Base-by-base conservation (phyloP, 2,329 filamentous ascomycete genomes). In the Colletotrichum chrysophilum region DNA sequence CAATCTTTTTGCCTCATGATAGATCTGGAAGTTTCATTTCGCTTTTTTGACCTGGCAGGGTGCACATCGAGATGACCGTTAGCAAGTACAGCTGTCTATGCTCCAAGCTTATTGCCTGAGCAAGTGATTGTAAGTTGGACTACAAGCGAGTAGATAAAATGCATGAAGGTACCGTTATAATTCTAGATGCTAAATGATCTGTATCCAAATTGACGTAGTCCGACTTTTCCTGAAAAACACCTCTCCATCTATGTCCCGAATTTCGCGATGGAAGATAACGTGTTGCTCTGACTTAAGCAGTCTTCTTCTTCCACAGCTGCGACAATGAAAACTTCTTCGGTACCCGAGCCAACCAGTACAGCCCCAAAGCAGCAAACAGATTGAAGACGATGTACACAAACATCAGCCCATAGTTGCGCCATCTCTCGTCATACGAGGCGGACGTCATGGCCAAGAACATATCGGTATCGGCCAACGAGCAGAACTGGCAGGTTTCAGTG, bases 391-490 rank as follows among this genome's bases (percentile, higher is more conserved):
- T 85, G 66, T 89, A 91, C 0, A 85, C 86, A 83, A 88, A 91
- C 58, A 90, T 82, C 4, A 92, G 80, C 0, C 90, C 90, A 67
- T 87, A 90, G 70, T 92, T 88, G 66, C 90, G 85, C 89, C 89
- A 92, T 16, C 88, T 80, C 38, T 89, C 78, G 52, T 79, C 80
- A 71, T 89, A 91, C 30, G 83, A 83, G 62, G 89, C 87, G 28
- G 85, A 83, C 30, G 86, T 85, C 0, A 38, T 74, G 1, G 83
- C 71, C 71, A 88, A 38, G 56, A 85, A 87, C 12, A 78, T 78
- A 30, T 88, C 83, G 0, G 87, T 86, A 0, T 82, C 78, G 5
- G 79, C 74, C 1, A 87, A 52, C 0, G 81, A 71, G 66, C 87
- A 88, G 78, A 84, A 92, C 13, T 86, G 75, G 78, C 90, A 92